Base-by-base conservation (phyloP, 2,329 filamentous ascomycete genomes). In the Raffaelea ambrosiae region DNA sequence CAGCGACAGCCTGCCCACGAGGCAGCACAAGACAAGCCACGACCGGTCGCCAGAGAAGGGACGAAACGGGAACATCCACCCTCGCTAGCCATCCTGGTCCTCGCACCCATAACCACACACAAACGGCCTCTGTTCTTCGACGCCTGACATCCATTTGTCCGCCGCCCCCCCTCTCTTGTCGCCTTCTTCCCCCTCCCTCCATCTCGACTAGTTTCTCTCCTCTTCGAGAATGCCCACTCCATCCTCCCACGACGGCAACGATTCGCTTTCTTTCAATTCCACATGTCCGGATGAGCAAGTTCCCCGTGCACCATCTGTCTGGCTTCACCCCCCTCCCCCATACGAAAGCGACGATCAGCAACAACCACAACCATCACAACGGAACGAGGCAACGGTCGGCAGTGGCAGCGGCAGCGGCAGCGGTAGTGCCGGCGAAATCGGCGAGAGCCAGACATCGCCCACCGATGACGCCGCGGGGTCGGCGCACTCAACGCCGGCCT, bases 201-300 rank as follows among this genome's bases (percentile, higher is more conserved):
- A 8, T 19, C 35, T 14, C 18, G 8, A n/a, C 35, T 19, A 38
- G 5, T 14, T 19, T 14, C 35, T n/a, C 35, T 38, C 18, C 35
- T 38, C 16, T 8, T 38, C 35, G n/a, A 50, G 40, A 23, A 58
- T 58, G 56, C 56, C 56, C 29, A 58, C 56, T 2, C 56, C 56
- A 9, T 53, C 56, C 14, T 49, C 52, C 19, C 51, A 50, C 46
- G 43, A 46, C 35, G 47, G 49, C 9, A 47, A 43, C 44, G 51
- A 56, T 3, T 43, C 52, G 19, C 61, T 65, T 48, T 59, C 57
- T 48, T 67, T 69, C 40, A 51, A 48, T 54, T 66, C 66, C 41
- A 67, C 67, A 54, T 72, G 69, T 49, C 69, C 69, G 49, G 69
- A 72, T 49, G 66, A 71, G 22, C 57, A 63, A 59, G 44, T 55